Evolutionary conservation across 2,329 filamentous ascomycete genomes (phyloP), one percentile per base, ranked within the genome.

Genomic region (Hysterium pulicare): DNA sequence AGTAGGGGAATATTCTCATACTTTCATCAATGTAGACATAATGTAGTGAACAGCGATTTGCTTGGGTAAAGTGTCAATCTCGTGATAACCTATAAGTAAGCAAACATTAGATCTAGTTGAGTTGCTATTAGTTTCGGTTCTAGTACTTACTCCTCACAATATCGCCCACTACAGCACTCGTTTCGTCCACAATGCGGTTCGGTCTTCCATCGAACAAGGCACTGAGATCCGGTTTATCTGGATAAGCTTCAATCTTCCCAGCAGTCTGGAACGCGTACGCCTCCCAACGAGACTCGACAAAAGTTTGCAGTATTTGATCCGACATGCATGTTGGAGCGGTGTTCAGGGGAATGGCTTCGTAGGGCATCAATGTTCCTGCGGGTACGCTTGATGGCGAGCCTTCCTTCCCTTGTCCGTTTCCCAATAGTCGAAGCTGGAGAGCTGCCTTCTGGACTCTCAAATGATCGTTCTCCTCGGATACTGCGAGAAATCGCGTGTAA

Each of bases 21-120:
- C 46, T 24, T 56, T 56, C 47, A 54, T 43, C 21, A 58, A 41
- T 1, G 49, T 57, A 19, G 45, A 48, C 55, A 57, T 58, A n/a
- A 54, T 38, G 38, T 54, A 58, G 24, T 53, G 47, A 22, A 55
- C 50, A 8, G 52, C 53, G 1, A 57, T 49, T 35, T 57, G 44
- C 34, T 57, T 57, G 1, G 55, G 55, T 23, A 58, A 35, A 8
- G 54, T 57, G 38, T 55, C 47, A 20, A 54, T 54, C 43, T 52
- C 49, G 9, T 39, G 42, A 36, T 54, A 54, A 21, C n/a, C n/a
- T n/a, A n/a, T n/a, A n/a, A n/a, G n/a, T n/a, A n/a, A n/a, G n/a
- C n/a, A n/a, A n/a, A n/a, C n/a, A n/a, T n/a, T n/a, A n/a, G n/a
- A n/a, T n/a, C n/a, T n/a, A n/a, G n/a, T n/a, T n/a, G n/a, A n/a